Evolutionary conservation across 1,284 basidiomycete genomes (phyloP), one percentile per base, ranked within the genome.

Genomic region (Austropuccinia psidii): DNA sequence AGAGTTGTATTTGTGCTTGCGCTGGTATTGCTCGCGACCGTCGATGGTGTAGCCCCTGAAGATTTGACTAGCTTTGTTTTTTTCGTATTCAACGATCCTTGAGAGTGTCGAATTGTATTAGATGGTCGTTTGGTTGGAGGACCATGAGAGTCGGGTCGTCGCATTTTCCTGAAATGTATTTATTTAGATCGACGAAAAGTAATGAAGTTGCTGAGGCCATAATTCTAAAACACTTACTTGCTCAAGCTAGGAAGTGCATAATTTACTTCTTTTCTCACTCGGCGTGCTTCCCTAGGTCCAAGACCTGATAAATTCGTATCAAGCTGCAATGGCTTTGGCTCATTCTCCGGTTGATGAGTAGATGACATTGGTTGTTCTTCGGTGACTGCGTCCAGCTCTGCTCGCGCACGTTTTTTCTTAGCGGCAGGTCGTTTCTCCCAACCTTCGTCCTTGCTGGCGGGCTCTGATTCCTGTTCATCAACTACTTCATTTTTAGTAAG

Each of bases 221-320:
- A n/a, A n/a, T n/a, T 45, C n/a, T 45, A 21, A 29, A 54, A 15
- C 3, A 43, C 58, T 61, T 0, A 61, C 58, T 61, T 61, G 29
- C 41, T 61, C 17, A 61, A 43, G 39, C 58, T 61, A 13, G 58
- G 58, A 9, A 61, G n/a, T 17, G 58, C 39, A 21, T 61, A 61
- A 29, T 61, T 61, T 7, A 61, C 58, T 61, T 61, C 58, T 43
- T 61, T 61, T 19, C 58, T 31, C 8, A 37, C 58, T 37, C 58
- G 27, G 19, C 58, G 11, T 19, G 58, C 58, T 43, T 61, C 58
- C n/a, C 58, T 37, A 3, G 39, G 37, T 2, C 58, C 58, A 27
- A 8, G n/a, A 21, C n/a, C 58, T n/a, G 37, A 21, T 15, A 27
- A 1, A 15, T 61, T 43, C 21, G 24, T 37, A 61, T 2, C 6